These are phyloP conservation scores for Phytophthora meadii DNA, from an alignment of 352 stramenopile genomes.

Conservation along the genomic window DNA sequence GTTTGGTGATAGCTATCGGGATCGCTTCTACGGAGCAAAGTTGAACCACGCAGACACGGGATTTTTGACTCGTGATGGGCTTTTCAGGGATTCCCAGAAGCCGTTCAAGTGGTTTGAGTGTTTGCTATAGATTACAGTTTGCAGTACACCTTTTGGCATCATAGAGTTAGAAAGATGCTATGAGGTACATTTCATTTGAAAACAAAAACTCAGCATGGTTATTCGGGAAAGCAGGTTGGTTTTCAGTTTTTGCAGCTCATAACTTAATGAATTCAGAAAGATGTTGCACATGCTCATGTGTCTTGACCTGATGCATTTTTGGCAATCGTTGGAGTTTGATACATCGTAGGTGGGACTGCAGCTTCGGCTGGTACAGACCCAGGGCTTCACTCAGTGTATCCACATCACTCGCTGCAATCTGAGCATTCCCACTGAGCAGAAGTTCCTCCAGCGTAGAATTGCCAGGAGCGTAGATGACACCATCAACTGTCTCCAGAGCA, in stretches of 20 bases:
- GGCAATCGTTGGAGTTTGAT: conserved; percentile 73
- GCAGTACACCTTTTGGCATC: too few relatives aligned
- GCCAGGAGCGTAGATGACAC: conserved; percentile 60
- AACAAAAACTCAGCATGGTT: too few relatives aligned
- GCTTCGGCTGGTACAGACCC: conserved; percentile 44
- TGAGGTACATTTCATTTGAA: too few relatives aligned
- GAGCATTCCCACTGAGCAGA: conserved; percentile 66
- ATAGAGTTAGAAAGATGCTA: too few relatives aligned
- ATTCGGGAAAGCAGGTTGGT: too few relatives aligned
- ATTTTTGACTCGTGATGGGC: conserved; percentile 41
- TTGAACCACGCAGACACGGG: conserved; percentile 48
- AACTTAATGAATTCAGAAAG: conserved; percentile 45
- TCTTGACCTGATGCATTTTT: conserved; percentile 8
- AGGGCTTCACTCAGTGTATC: conserved; percentile 47
- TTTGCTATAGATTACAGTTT: too few relatives aligned
- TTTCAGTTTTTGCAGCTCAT: conserved; percentile 5
- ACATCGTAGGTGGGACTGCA: conserved; percentile 59
- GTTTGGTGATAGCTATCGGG: conserved; percentile 32
- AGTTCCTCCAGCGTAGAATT: conserved; percentile 70
- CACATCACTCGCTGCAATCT: conserved; percentile 48
- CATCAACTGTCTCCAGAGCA: conserved; percentile 60
- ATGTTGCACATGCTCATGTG: conserved; percentile 16
- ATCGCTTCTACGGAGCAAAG: conserved; percentile 33
- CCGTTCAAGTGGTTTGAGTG: conserved; percentile 8
- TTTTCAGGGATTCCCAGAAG: conserved; percentile 32